Evolutionary conservation across 768 basidiomycete genomes (phyloP).

Genomic region (Ramaria sp.): DNA sequence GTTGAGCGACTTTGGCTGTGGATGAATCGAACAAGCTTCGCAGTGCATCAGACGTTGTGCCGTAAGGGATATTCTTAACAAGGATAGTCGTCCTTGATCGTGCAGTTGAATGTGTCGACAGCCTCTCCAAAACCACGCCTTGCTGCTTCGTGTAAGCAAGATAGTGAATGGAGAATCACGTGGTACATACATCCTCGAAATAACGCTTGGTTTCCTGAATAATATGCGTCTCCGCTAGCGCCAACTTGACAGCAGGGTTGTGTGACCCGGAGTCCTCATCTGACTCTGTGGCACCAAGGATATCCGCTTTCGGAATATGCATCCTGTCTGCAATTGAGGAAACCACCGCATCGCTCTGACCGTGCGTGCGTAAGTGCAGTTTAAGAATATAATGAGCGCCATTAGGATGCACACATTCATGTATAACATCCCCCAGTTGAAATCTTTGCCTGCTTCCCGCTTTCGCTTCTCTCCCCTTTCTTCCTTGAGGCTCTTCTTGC

Average conservation of each 20-base stretch:
- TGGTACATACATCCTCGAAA: constrained; percentile 65
- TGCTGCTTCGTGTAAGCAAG: constrained; percentile 12
- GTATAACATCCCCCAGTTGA: constrained; percentile 90
- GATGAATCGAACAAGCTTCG: constrained; percentile 56
- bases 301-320: constrained; percentile 76
- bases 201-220: constrained; percentile 91
- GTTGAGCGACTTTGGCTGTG: constrained; percentile 60
- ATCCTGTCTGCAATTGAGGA: constrained; percentile 85
- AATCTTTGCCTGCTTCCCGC: constrained; percentile 60
- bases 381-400: background rate
- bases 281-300: constrained; percentile 71
- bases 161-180: constrained; percentile 38
- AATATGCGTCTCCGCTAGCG: constrained; percentile 92
- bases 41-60: constrained; percentile 68
- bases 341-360: constrained; percentile 87
- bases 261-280: constrained; percentile 33
- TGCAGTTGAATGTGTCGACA: constrained; percentile 23
- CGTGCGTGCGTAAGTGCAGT: constrained; percentile 9
- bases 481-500: constrained; percentile 47
- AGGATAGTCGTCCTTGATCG: constrained; percentile 73
- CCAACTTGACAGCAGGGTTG: constrained; percentile 79
- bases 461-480: constrained; percentile 51
- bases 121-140: constrained; percentile 23
- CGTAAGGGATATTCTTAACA: constrained; percentile 95
- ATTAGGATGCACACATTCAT: constrained; percentile 68